These are phyloP conservation scores for Fulvia fulva DNA, from an alignment of 2,329 filamentous ascomycete genomes.

Conservation along the genomic window DNA sequence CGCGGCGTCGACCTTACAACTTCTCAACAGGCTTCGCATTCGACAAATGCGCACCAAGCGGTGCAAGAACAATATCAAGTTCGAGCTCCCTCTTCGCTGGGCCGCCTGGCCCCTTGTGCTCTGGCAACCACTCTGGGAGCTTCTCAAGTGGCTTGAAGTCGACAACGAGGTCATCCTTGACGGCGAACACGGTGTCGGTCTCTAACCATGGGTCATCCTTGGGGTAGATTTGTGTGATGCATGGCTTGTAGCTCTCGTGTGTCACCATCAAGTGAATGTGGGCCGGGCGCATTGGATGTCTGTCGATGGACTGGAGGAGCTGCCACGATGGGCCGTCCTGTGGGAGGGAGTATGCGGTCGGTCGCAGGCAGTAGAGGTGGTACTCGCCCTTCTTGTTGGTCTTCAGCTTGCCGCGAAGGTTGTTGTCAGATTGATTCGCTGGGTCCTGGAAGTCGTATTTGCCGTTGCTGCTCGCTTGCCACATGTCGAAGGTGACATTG, in stretches of 20 bases:
- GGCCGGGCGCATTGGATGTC: constrained; percentile 58
- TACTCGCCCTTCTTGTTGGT: constrained; percentile 67
- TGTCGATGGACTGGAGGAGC: constrained; percentile 52
- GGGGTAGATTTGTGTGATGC: constrained; percentile 38
- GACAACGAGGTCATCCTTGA: constrained; percentile 58
- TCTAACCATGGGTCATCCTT: constrained; percentile 55
- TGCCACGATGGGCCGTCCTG: constrained; percentile 57
- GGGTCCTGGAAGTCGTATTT: constrained; percentile 69
- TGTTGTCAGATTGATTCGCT: constrained; percentile 66
- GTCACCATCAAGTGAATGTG: constrained; percentile 49
- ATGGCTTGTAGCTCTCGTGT: constrained; percentile 22
- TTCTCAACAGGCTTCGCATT: constrained; percentile 19
- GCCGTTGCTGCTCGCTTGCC: constrained; percentile 72
- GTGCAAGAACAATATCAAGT: constrained; percentile 58
- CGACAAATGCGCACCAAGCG: constrained; percentile 24
- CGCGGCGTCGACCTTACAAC: constrained; percentile 3
- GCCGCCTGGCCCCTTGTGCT: constrained; percentile 32
- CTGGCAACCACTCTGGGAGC: constrained; percentile 49
- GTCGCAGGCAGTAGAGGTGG: constrained; percentile 70
- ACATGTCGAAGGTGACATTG: constrained; percentile 70
- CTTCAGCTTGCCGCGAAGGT: constrained; percentile 72
- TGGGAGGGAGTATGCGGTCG: constrained; percentile 68
- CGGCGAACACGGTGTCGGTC: constrained; percentile 59
- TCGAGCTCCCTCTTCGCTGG: constrained; percentile 46
- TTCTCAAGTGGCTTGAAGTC: constrained; percentile 54